Conservation (phyloP, 352 stramenopile species). For the Pythium periplocum region DNA sequence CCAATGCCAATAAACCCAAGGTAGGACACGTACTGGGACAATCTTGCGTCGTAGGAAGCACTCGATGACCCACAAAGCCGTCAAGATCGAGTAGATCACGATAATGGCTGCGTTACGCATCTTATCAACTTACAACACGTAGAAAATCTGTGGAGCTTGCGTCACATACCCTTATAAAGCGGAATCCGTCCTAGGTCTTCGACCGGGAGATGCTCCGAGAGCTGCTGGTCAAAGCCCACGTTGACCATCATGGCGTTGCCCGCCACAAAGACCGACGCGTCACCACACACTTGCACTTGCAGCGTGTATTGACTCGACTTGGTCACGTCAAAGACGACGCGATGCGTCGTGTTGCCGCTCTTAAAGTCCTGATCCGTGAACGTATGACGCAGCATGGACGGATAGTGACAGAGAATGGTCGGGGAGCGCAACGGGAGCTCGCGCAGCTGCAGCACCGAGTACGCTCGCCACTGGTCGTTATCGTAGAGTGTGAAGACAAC, state of each 20-base stretch:
- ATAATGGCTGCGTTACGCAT: constrained; percentile 26
- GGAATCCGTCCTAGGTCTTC: constrained; percentile 50
- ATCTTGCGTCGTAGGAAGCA: constrained; percentile 34
- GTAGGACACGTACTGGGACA: constrained; percentile 23
- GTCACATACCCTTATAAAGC: constrained; percentile 43
- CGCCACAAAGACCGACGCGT: constrained; percentile 43
- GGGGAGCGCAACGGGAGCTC: constrained; percentile 52
- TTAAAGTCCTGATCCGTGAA: constrained; percentile 19
- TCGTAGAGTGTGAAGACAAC: constrained; percentile 60
- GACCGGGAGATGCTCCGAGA: constrained; percentile 60
- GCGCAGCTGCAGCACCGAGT: constrained; percentile 49
- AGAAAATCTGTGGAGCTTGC: not conserved
- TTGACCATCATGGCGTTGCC: constrained; percentile 49
- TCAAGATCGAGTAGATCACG: constrained; percentile 30
- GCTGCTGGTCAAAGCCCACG: constrained; percentile 33
- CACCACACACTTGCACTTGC: constrained; percentile 50
- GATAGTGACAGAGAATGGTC: constrained; percentile 56
- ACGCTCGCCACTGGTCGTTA: constrained; percentile 54
- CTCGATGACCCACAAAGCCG: constrained; percentile 44
- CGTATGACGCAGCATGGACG: constrained; percentile 38
- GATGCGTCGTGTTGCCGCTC: constrained; percentile 1
- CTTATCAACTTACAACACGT: not conserved
- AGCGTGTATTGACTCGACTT: constrained; percentile 54
- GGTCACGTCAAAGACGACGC: constrained; percentile 28
- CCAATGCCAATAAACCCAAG: not conserved